Base-by-base conservation (phyloP, 495 filamentous ascomycete species). In the Trichoderma gamsii region DNA sequence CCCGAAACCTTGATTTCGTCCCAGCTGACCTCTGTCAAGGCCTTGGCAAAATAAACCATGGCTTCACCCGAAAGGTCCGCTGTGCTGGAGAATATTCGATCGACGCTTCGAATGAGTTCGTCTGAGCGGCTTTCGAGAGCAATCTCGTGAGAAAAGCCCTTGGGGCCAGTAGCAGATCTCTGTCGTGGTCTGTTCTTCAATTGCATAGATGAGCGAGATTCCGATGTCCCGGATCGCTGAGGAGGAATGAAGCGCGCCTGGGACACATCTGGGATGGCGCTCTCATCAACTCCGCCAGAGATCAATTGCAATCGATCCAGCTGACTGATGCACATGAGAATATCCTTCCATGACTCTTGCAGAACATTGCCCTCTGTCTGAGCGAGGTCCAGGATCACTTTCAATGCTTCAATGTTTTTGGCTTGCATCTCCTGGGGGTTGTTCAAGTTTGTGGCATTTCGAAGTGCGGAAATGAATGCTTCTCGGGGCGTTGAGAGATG, bases 1-100 rank as follows among this genome's bases (percentile, higher is more conserved):
- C 96, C 95, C 0, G 94, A 97, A 11, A 92, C 95, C 74, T 93
- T 92, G 71, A 99, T 99, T 75, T 99, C 95, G 72, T 98, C 93
- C 95, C 95, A 97, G 78, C 95, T 98, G 59, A 99, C 93, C 72
- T 97, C 93, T 59, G 91, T 96, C 69, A 99, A 78, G 1, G 95
- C 95, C 56, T 89, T 87, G 38, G 97, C 93, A 77, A 98, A 99
- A 76, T 97, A 88, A n/a, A 99, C 92, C 71, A 99, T 99, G 13
- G 95, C 96, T 67, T 96, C 92, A 68, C 93, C 92, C 32, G 90
- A 93, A 4, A 99, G 84, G 71, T 94, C 96, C 41, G 92, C 93
- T 0, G 95, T 97, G 72, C 92, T 96, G 49, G 92, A 97, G 73
- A 98, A 99, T 67, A 99, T 97, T 44, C 92, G 84, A 76, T 99